Evolutionary conservation across 306 rosid genomes (phyloP), one percentile per base, ranked within the genome.

Genomic region (Pterocarpus santalinus): DNA sequence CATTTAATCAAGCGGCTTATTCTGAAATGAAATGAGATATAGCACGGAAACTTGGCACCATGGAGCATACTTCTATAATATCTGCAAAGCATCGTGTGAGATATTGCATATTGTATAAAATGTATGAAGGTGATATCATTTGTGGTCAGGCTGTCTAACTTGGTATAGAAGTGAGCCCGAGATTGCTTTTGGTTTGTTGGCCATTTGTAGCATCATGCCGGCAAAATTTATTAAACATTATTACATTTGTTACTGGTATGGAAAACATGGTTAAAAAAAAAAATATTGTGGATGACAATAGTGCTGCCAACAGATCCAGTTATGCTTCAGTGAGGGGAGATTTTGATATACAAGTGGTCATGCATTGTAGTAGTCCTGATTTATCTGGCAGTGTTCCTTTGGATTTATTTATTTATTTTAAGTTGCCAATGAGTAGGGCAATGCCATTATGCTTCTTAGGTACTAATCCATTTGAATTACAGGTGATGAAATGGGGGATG

Each of bases 401-500:
- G 34, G 5, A 52, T 17, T 7, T 6, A 4, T 5, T 16, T 7
- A 4, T n/a, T 17, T 4, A 36, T 60, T 74, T 76, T 51, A 49
- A 69, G 43, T 34, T 49, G 28, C 15, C 62, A 22, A 55, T 44
- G 52, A 35, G 51, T 44, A 44, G 65, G 55, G 51, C 6, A 35
- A 61, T 67, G 32, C 28, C 47, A 2, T 16, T 15, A 53, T 78
- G 80, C 60, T 72, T 85, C 52, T 65, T 78, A 46, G 58, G 41
- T 16, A 7, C 8, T 51, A 15, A 75, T 75, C 36, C 72, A 64
- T 65, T 79, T 73, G 56, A 68, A 17, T 69, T 82, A 39, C 81
- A 86, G 90, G 81, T 82, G 77, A 65, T 65, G 75, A 80, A 75
- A 89, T 89, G 89, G 88, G 71, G 32, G 85, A 83, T 51, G 82